Conservation (phyloP, 2,329 filamentous ascomycete species). For the Orbilia brochopaga region DNA sequence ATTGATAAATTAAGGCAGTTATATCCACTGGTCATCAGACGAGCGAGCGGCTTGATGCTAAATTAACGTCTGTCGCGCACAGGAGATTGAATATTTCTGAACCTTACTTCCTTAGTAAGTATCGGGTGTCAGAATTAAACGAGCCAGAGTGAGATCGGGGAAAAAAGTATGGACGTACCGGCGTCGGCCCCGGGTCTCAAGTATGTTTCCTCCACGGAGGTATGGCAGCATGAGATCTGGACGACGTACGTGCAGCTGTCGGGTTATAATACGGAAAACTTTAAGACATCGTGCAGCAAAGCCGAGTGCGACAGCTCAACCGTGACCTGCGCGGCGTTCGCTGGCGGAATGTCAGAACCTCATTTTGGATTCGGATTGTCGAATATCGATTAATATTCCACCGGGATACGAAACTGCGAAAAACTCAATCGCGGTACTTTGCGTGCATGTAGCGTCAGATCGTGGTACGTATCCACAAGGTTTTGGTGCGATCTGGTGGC, state of each 20-base stretch:
- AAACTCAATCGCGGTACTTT: neutral
- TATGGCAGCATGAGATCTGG: constrained; percentile 1
- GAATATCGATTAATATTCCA: neutral
- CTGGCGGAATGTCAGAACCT: neutral
- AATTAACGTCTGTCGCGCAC: no score
- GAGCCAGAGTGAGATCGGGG: no score
- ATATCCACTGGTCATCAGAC: no score
- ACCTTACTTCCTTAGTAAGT: no score
- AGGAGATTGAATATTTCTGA: no score
- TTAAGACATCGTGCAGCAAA: neutral
- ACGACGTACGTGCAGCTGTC: neutral
- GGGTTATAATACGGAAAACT: neutral
- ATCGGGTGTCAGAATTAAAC: no score
- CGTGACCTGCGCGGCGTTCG: no score
- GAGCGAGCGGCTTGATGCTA: no score
- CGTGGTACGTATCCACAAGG: neutral
- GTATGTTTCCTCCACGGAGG: neutral
- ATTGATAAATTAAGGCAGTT: no score
- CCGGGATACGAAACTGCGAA: no score
- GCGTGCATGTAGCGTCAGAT: neutral
- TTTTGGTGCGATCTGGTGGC: neutral
- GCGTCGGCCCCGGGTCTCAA: no score
- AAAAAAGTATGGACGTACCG: no score
- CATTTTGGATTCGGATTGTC: neutral
- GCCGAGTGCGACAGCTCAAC: neutral